Evolutionary conservation across 176 grass and related monocot species (phyloP).

Genomic region (Chloris gayana): DNA sequence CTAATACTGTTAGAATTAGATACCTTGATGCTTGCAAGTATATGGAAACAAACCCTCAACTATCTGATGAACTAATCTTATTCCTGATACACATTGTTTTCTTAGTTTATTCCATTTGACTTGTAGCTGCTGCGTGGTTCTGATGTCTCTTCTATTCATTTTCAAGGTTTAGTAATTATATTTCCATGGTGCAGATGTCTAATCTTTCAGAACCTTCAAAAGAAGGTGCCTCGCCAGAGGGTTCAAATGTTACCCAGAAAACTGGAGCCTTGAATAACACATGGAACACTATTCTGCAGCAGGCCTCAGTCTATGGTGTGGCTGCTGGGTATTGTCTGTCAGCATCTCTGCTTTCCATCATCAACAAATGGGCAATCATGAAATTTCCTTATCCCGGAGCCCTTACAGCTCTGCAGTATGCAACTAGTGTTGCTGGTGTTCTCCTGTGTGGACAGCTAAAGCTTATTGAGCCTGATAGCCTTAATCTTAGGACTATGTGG

Average conservation of each 20-base stretch:
- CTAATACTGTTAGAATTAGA: not conserved
- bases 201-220: slow-evolving; percentile 43
- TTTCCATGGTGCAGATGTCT: slow-evolving; percentile 53
- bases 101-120: slow-evolving; percentile 4
- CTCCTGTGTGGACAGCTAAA: slow-evolving; percentile 70
- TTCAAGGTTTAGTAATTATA: slow-evolving; percentile 22
- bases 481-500: slow-evolving; percentile 79
- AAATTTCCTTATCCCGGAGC: slow-evolving; percentile 86
- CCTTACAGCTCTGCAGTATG: slow-evolving; percentile 74
- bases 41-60: not conserved
- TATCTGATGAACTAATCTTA: not conserved
- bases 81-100: no score
- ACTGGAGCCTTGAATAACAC: slow-evolving; percentile 50
- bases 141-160: not conserved
- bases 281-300: slow-evolving; percentile 50
- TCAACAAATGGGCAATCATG: slow-evolving; percentile 91
- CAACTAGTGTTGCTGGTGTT: slow-evolving; percentile 78
- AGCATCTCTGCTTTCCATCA: slow-evolving; percentile 77
- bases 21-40: not conserved
- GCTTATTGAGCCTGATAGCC: slow-evolving; percentile 59
- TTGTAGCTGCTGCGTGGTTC: not conserved
- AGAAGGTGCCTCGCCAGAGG: slow-evolving; percentile 40
- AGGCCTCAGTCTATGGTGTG: slow-evolving; percentile 74
- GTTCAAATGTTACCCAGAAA: slow-evolving; percentile 41
- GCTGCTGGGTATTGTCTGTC: slow-evolving; percentile 84